Evolutionary conservation across 805 yeast species (phyloP).

Genomic region (Ogataea populi-albae): DNA sequence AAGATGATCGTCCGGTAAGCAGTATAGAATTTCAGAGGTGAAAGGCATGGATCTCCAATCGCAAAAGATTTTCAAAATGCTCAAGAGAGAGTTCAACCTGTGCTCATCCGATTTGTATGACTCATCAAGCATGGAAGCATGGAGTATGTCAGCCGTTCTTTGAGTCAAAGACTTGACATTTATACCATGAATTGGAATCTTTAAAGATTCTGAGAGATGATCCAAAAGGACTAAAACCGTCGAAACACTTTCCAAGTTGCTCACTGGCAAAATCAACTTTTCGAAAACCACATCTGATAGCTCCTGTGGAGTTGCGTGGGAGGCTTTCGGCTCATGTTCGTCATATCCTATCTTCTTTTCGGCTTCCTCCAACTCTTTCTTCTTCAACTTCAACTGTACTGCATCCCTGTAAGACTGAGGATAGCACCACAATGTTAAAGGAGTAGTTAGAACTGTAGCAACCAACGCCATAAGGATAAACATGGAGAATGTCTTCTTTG

Average conservation of each 20-base stretch:
- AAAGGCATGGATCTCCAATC: constrained; percentile 30
- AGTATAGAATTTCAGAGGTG: constrained; percentile 31
- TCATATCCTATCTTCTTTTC: constrained; percentile 25
- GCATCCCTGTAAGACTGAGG: constrained; percentile 60
- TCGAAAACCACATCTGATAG: constrained; percentile 20
- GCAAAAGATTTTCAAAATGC: constrained; percentile 32
- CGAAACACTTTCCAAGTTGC: constrained; percentile 29
- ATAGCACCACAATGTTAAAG: constrained; percentile 59
- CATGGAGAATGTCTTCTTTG: constrained; percentile 69
- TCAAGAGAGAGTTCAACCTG: constrained; percentile 36
- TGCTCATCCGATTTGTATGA: constrained; percentile 22
- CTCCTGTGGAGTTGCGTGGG: constrained; percentile 27
- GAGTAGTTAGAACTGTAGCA: constrained; percentile 77
- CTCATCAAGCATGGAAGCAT: constrained; percentile 47
- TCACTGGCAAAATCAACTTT: constrained; percentile 25
- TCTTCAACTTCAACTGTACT: constrained; percentile 33
- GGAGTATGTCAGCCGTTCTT: constrained; percentile 66
- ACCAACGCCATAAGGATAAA: constrained; percentile 79
- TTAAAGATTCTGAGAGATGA: constrained; percentile 23
- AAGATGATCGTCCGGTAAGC: constrained; percentile 26
- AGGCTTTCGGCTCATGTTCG: constrained; percentile 26
- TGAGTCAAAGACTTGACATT: constrained; percentile 61
- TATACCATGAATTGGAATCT: constrained; percentile 44
- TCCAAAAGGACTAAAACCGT: constrained; percentile 30
- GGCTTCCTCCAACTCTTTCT: constrained; percentile 14